Evolutionary conservation across 208 protist genomes (phyloP), one percentile per base, ranked within the genome.

Genomic region (Tritrichomonas musculus): DNA sequence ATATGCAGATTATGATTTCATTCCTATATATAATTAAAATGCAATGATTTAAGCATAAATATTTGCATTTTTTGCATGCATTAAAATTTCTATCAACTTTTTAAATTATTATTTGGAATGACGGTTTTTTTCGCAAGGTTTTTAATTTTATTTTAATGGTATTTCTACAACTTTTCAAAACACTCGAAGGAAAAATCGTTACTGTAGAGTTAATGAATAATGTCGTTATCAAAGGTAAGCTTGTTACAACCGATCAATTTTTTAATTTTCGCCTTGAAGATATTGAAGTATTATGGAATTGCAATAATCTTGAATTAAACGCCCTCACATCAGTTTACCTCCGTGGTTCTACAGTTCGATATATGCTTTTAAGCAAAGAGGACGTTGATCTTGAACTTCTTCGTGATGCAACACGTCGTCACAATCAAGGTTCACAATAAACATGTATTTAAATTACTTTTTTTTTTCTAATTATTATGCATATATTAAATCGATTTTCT

Each of bases 361-460:
- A 88, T 27, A 8, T 88, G 0, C 11, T 44, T 20, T 36, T 88
- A 3, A 13, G 13, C 9, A 53, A 53, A 50, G 47, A 88, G 11
- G 77, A 88, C 5, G 47, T 88, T 11, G 77, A 88, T 88, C 47
- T 88, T 1, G 30, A 50, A 8, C 20, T 88, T 53, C 77, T 88
- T 39, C 77, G 41, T 57, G 77, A 88, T 57, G 77, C 77, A 57
- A 88, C 77, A 39, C 77, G 77, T 17, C 77, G 77, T n/a, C 77
- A 88, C 17, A 60, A 60, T 17, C 53, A 60, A 60, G 53, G 53
- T 60, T 60, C 53, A 60, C 53, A 60, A 60, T 60, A 60, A 60
- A 60, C 17, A 17, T 60, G 53, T 60, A 22, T 60, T 60, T 22
- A 60, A 60, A 60, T 60, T 60, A 60, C 5, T 17, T 60, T 22